Evolutionary conservation across 805 yeast genomes (phyloP), one percentile per base, ranked within the genome.

Genomic region (Saturnispora bothae): DNA sequence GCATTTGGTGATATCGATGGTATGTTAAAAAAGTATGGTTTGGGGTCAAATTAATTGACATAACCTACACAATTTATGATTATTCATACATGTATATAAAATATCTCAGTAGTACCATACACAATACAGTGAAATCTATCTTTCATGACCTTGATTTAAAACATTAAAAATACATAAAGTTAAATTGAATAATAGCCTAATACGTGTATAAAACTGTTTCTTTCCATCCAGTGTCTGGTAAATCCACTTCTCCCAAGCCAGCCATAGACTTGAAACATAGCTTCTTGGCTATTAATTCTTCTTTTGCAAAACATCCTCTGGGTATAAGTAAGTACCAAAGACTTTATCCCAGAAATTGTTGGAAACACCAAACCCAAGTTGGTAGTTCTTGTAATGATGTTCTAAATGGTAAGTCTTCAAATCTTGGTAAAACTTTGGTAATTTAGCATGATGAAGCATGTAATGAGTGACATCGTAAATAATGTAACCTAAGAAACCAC

Each of bases 361-460:
- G 22, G 97, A 85, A 45, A 92, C 97, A 49, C 99, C 99, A 50
- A 88, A 92, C 1, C 97, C 99, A 50, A 88, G 65, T 61, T 94
- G 95, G 61, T 84, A 92, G 63, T 92, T 89, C 66, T 89, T 88
- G 68, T 92, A 92, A 58, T 92, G 99, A 61, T 92, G 99, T 59
- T 89, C 97, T 61, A 92, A 71, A 60, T 92, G 99, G 57, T 85
- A 79, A 36, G 82, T 83, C 62, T 92, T 92, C 54, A 85, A 65
- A 22, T 73, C 76, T 57, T 83, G 86, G 62, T 85, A 65, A 55
- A 68, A 81, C 29, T 64, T 52, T 18, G 98, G 98, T 52, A 92
- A 68, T 53, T 69, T 71, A 28, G 83, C 73, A 62, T 92, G 99
- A 57, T 92, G 99, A 55, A 92, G 64, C 53, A 83, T 73, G 61